phyloP scores from a whole-genome alignment of 2,329 filamentous ascomycete species.

The Arthrinium puccinioides region DNA sequence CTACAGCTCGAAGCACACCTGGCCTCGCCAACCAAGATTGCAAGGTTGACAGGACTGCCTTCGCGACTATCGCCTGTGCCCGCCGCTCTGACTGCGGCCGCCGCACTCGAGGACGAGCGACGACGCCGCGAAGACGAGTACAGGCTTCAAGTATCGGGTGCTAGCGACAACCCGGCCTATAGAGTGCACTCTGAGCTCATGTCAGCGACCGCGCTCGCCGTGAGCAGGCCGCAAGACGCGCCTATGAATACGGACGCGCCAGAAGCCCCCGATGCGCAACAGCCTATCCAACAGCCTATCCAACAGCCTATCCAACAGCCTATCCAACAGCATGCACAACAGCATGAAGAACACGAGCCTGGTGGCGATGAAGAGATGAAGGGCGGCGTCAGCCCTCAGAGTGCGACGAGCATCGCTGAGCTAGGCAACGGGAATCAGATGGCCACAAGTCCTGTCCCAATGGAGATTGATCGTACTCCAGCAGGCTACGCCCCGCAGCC shows the following conservation, averaged over 20 bases:
- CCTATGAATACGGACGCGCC: not conserved
- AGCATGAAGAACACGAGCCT: constrained; percentile 18
- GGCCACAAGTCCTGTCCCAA: constrained; percentile 43
- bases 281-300: not conserved
- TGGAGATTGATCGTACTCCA: constrained; percentile 43
- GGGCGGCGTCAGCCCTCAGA: constrained; percentile 36
- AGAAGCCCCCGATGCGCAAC: not conserved
- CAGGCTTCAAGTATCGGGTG: constrained; percentile 31
- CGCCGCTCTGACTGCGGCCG: constrained; percentile 43
- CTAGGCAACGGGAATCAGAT: constrained; percentile 32
- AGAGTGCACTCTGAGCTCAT: constrained; percentile 46
- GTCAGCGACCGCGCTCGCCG: constrained; percentile 41
- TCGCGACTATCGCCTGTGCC: constrained; percentile 37
- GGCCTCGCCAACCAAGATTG: constrained; percentile 48
- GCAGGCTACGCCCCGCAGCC: constrained; percentile 29
- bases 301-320: not conserved
- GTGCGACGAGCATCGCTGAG: constrained; percentile 29
- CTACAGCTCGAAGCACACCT: constrained; percentile 29
- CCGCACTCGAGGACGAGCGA: constrained; percentile 46
- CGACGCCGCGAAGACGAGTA: constrained; percentile 39
- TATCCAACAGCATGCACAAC: constrained; percentile 8
- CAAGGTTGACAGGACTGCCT: constrained; percentile 36
- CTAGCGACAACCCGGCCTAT: constrained; percentile 47
- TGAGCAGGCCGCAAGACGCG: constrained; percentile 51
- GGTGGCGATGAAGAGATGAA: too few relatives aligned